Percentiles rank a stretch among this genome's conserved stretches.
These are phyloP conservation scores for Fusarium agapanthi DNA, from an alignment of 2,329 filamentous ascomycete species.

Conservation along the genomic window DNA sequence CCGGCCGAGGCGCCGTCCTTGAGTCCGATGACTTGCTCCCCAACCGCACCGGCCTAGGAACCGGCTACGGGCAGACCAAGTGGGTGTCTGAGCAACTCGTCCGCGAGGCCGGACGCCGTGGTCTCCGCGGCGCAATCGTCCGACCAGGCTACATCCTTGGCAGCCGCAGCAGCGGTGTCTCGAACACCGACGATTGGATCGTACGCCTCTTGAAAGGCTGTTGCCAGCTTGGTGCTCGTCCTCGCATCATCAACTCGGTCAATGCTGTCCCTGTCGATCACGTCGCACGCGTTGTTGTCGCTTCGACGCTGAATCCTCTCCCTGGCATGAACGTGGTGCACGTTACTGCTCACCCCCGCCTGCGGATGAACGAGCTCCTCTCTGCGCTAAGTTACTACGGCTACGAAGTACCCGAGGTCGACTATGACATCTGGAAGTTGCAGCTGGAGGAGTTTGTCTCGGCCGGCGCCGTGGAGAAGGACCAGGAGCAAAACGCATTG, in stretches of 20 bases:
- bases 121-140: background rate
- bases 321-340: background rate
- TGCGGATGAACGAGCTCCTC: background rate
- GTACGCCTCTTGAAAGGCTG: background rate
- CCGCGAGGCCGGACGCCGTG: background rate
- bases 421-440: background rate
- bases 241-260: background rate
- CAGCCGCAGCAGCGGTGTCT: background rate
- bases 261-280: background rate
- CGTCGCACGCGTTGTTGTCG: background rate
- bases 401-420: background rate
- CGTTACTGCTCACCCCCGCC: constrained; percentile 1
- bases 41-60: background rate
- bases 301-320: background rate
- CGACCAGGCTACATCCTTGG: background rate
- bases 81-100: constrained; percentile 1
- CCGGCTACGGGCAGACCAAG: background rate
- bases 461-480: background rate
- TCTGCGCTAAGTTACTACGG: background rate
- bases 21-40: background rate
- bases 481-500: background rate
- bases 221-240: background rate
- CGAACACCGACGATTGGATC: background rate
- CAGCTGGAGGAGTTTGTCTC: background rate
- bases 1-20: background rate